Base-by-base conservation (phyloP, 352 stramenopile species). In the Plasmopara viticola region DNA sequence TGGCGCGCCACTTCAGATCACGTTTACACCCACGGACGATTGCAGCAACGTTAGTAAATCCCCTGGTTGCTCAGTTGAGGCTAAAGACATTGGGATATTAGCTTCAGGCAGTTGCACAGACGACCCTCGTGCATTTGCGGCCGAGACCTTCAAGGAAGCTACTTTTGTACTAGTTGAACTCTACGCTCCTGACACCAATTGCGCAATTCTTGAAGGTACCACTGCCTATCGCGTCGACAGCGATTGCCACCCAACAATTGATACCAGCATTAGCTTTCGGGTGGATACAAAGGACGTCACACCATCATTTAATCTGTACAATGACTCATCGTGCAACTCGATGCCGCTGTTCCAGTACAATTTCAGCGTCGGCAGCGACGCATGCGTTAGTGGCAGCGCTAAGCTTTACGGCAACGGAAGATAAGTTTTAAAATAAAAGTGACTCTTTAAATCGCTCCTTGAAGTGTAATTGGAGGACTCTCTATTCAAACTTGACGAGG, bases 201-300 rank as follows among this genome's bases (percentile, higher is more conserved):
- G 54, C 50, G 18, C 42, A 14, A 48, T 13, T 9, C 54, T 63
- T 14, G 54, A 63, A 30, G 53, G 59, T 1, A 48, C 63, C 9
- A 38, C 59, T 6, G 59, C 49, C 34, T 67, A 67, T 28, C 59
- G 59, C 15, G 43, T 56, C 33, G 59, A 67, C 41, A 59, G 44
- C 29, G 40, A 35, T 5, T 67, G 59, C 49, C 59, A 67, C 40
- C 48, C 44, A 6, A 67, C 59, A 0, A 35, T 67, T 7, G 59
- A 59, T 18, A 25, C 55, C 31, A 46, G 31, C 20, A 64, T 54
- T 5, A 68, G 60, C 30, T 63, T 67, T 44, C 44, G 52, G 34
- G 54, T 54, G 13, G 13, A 51, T 13, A 60, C 53, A 48, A 20
- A 56, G 18, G 49, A 38, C 39, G 18, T 17, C 8, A 29, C 28